Evolutionary conservation across 192 early-diverging fungal genomes (phyloP).

Genomic region (Podochytrium sp.): DNA sequence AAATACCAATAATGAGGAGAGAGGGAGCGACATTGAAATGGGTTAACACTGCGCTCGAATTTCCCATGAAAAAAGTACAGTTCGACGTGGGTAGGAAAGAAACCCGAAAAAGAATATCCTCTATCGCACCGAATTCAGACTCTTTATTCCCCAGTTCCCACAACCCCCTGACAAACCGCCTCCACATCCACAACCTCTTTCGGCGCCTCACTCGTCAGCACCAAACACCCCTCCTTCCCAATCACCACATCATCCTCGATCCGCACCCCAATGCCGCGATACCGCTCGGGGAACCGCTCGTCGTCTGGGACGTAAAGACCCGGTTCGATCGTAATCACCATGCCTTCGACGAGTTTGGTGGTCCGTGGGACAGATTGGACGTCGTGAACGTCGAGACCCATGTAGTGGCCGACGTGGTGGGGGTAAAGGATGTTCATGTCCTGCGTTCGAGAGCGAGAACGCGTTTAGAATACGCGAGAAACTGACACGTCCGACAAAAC

Average conservation of each 20-base stretch:
- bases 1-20: no score
- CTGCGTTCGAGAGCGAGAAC: conserved; percentile 36
- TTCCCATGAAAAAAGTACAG: no score
- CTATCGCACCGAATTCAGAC: no score
- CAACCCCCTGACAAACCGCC: conserved; percentile 32
- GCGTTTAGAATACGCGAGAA: background rate
- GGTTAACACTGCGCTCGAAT: no score
- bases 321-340: conserved; percentile 96
- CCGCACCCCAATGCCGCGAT: conserved; percentile 88
- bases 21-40: no score
- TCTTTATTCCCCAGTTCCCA: background rate
- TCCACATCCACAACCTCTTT: conserved; percentile 83
- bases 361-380: conserved; percentile 74
- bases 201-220: conserved; percentile 76
- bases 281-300: conserved; percentile 73
- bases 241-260: conserved; percentile 96
- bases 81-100: no score
- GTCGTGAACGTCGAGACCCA: conserved; percentile 97
- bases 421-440: conserved; percentile 88
- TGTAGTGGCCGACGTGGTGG: conserved; percentile 93
- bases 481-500: no score
- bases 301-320: conserved; percentile 89
- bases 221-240: conserved; percentile 62
- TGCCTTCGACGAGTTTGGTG: conserved; percentile 70
- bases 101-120: no score